Evolutionary conservation across 768 basidiomycete genomes (phyloP).

Genomic region (Infundibulicybe gibba): DNA sequence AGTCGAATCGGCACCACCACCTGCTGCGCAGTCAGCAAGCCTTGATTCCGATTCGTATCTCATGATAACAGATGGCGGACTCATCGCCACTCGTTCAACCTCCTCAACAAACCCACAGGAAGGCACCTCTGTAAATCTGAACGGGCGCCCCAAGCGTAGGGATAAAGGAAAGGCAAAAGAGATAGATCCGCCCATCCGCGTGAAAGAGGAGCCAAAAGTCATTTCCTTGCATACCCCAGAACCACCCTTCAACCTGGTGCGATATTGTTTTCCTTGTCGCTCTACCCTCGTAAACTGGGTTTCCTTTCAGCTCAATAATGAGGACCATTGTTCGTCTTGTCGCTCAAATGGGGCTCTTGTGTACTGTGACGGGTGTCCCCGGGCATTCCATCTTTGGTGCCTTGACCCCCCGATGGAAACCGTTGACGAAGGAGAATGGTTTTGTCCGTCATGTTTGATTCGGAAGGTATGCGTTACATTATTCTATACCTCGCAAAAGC

Average conservation of each 20-base stretch:
- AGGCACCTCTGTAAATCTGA: constrained; percentile 17
- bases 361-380: constrained; percentile 96
- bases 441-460: constrained; percentile 68
- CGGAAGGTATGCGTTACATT: constrained; percentile 52
- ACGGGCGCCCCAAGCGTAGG: constrained; percentile 33
- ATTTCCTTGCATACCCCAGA: constrained; percentile 44
- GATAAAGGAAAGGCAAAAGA: constrained; percentile 59
- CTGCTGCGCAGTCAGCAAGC: constrained; percentile 35
- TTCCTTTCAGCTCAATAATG: constrained; percentile 48
- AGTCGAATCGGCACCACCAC: constrained; percentile 33
- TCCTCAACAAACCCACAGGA: constrained; percentile 43
- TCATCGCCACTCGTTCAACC: constrained; percentile 60
- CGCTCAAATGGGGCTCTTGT: constrained; percentile 81
- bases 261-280: constrained; percentile 11
- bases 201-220: constrained; percentile 51
- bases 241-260: constrained; percentile 38
- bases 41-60: constrained; percentile 49
- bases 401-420: constrained; percentile 93
- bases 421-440: constrained; percentile 87
- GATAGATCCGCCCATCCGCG: constrained; percentile 31
- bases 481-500: constrained; percentile 8
- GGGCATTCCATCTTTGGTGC: constrained; percentile 95
- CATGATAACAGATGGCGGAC: constrained; percentile 56
- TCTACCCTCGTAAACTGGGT: constrained; percentile 5
- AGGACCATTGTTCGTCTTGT: constrained; percentile 86